Conservation (phyloP, 805 yeast species). For the Sugiyamaella lignohabitans region DNA sequence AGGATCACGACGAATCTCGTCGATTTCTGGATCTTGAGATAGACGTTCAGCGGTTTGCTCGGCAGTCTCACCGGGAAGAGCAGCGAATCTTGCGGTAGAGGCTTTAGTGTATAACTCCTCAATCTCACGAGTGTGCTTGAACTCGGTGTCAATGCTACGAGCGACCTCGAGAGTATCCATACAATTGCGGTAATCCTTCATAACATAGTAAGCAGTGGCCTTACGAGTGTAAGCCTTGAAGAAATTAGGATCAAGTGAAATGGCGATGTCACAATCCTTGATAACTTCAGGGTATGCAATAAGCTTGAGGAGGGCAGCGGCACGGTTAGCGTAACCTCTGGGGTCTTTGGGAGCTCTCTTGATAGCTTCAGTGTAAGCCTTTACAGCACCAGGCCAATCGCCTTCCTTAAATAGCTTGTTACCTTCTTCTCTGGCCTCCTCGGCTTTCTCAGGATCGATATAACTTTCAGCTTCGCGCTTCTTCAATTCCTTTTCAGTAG, state of each 20-base stretch:
- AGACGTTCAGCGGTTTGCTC: conserved; percentile 92
- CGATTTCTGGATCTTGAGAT: conserved; percentile 89
- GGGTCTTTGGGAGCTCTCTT: conserved; percentile 97
- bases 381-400: conserved; percentile 96
- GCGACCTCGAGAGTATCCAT: conserved; percentile 77
- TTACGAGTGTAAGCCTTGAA: conserved; percentile 94
- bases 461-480: conserved; percentile 69
- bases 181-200: conserved; percentile 77
- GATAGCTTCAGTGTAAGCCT: conserved; percentile 90
- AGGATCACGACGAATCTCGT: conserved; percentile 82
- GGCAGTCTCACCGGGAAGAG: conserved; percentile 82
- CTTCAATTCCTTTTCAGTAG: conserved; percentile 81
- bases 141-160: conserved; percentile 62
- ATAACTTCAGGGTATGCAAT: conserved; percentile 97
- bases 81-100: conserved; percentile 63
- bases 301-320: conserved; percentile 90
- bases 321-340: conserved; percentile 95
- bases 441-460: conserved; percentile 87
- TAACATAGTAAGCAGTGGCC: conserved; percentile 88
- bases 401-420: conserved; percentile 81
- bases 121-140: conserved; percentile 62
- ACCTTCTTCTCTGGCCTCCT: conserved; percentile 90
- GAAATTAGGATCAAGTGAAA: conserved; percentile 79
- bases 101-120: conserved; percentile 79
- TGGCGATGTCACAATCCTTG: conserved; percentile 84